These are phyloP conservation scores for Sutorius australiensis DNA, from an alignment of 768 basidiomycete genomes.

Conservation along the genomic window DNA sequence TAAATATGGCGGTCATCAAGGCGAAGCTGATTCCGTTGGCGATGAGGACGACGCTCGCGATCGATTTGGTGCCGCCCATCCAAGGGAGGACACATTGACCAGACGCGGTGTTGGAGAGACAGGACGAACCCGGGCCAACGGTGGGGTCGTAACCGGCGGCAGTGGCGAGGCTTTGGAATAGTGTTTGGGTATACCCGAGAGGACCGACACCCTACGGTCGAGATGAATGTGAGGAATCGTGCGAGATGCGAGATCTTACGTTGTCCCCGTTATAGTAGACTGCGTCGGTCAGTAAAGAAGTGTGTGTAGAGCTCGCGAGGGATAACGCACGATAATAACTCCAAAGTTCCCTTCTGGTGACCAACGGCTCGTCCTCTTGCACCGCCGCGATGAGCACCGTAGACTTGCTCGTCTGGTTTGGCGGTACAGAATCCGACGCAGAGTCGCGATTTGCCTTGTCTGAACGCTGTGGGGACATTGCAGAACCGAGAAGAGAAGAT, in stretches of 20 bases:
- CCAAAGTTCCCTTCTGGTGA: slow-evolving; percentile 74
- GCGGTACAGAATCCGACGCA: slow-evolving; percentile 2
- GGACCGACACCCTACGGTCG: slow-evolving; percentile 61
- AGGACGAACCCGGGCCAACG: slow-evolving; percentile 67
- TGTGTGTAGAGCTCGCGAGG: not conserved
- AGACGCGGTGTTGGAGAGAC: slow-evolving; percentile 51
- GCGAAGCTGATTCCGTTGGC: slow-evolving; percentile 76
- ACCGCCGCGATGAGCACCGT: slow-evolving; percentile 38
- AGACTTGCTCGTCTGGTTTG: slow-evolving; percentile 10
- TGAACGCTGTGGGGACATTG: slow-evolving; percentile 15
- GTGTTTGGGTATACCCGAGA: slow-evolving; percentile 61
- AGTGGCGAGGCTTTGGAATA: slow-evolving; percentile 69
- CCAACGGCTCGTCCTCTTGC: slow-evolving; percentile 57
- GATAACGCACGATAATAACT: slow-evolving; percentile 59
- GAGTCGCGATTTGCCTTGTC: slow-evolving; percentile 9
- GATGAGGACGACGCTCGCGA: slow-evolving; percentile 73
- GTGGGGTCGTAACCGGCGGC: slow-evolving; percentile 73
- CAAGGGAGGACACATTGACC: slow-evolving; percentile 79
- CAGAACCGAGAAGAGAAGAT: not conserved
- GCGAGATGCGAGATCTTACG: slow-evolving; percentile 34
- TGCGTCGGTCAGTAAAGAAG: slow-evolving; percentile 23
- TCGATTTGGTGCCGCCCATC: slow-evolving; percentile 66
- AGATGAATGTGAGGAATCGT: not conserved
- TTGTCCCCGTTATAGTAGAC: slow-evolving; percentile 84
- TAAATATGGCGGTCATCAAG: slow-evolving; percentile 78